Percentiles rank a stretch among this genome's conserved stretches.
Evolutionary conservation across 1,284 basidiomycete species (phyloP).

Genomic region (Cerioporus squamosus): DNA sequence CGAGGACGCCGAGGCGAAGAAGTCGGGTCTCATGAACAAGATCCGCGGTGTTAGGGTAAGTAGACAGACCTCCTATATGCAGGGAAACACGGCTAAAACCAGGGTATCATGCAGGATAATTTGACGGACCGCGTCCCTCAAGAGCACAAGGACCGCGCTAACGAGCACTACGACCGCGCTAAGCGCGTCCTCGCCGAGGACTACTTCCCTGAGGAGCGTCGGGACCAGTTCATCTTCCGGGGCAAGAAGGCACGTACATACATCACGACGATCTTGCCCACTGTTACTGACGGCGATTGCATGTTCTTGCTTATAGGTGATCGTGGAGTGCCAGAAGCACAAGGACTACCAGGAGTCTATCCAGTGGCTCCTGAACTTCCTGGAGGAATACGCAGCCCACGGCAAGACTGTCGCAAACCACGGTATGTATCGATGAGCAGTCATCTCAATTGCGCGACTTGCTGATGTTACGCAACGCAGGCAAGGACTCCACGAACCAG

Average conservation of each 20-base stretch:
- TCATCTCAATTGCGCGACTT: too few relatives aligned
- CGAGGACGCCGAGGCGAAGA: constrained; percentile 54
- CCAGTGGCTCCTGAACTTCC: constrained; percentile 71
- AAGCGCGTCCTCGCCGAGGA: constrained; percentile 76
- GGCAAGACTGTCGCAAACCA: constrained; percentile 53
- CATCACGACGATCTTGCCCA: too few relatives aligned
- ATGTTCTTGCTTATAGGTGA: constrained; percentile 52
- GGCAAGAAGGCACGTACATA: constrained; percentile 63
- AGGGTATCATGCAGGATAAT: constrained; percentile 41
- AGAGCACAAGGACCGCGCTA: constrained; percentile 61
- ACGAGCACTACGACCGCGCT: constrained; percentile 55
- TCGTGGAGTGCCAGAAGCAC: constrained; percentile 93
- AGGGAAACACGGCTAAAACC: not conserved
- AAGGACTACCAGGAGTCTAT: constrained; percentile 88
- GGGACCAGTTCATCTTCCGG: constrained; percentile 83
- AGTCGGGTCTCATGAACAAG: constrained; percentile 51
- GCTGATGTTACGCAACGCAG: constrained; percentile 4
- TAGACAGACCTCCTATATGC: not conserved
- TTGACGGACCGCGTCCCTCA: constrained; percentile 58
- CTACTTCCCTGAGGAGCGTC: constrained; percentile 86
- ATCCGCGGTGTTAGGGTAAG: constrained; percentile 44
- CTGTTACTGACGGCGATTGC: too few relatives aligned
- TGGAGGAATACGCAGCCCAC: constrained; percentile 80
- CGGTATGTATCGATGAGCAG: constrained; percentile 15
- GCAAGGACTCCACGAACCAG: constrained; percentile 39